Evolutionary conservation across 352 stramenopile genomes (phyloP), one percentile per base, ranked within the genome.

Genomic region (Discostella stelligera): DNA sequence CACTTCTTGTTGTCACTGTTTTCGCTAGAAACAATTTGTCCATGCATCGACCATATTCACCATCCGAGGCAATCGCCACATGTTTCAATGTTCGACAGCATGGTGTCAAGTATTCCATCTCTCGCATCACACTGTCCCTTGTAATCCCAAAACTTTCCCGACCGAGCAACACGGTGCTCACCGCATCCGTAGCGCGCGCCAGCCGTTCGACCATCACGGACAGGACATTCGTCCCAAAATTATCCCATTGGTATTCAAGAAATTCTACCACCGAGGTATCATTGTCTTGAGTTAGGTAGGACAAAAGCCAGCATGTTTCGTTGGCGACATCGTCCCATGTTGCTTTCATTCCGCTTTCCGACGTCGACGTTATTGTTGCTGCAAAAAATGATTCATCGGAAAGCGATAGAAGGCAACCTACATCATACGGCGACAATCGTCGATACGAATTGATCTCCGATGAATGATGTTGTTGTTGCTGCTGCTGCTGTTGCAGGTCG

Each of bases 291-390:
- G 56, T 70, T 14, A 79, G 44, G 39, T 49, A 79, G 18, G 59
- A 50, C 8, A 79, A 23, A 1, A 79, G 44, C 71, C 71, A 79
- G 49, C 71, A 79, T n/a, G 71, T 65, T 52, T 79, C 71, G 54
- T 44, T 55, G 1, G 49, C 62, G 14, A 79, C 56, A 68, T 79
- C 56, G 39, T 70, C 54, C 21, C 63, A 66, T 9, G 23, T 44
- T 37, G 54, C 25, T 39, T 11, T 46, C 21, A 9, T 58, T 25
- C 21, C 50, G 62, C 10, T 52, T 20, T 30, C 44, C 18, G 18
- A 21, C 37, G 18, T 30, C n/a, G 14, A 13, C 9, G n/a, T 16
- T 25, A 18, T 27, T 1, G 14, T 13, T 53, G 49, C 14, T 11
- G 30, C 18, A 30, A 8, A 0, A 8, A 39, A 13, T 50, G 21